Evolutionary conservation across 331 rosid species (phyloP).

Genomic region (Malus hybrid): DNA sequence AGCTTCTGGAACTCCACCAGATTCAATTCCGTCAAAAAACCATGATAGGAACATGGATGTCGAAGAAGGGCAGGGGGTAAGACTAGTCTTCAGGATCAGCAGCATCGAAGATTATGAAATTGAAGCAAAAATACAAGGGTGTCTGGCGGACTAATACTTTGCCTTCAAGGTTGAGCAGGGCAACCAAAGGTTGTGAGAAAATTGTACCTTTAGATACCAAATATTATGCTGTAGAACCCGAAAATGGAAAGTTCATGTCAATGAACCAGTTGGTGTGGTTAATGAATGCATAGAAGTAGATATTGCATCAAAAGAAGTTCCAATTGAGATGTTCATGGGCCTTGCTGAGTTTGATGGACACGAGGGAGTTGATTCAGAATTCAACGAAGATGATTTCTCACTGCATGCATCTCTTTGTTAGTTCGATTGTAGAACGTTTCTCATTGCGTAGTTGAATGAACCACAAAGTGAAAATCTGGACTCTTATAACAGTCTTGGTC

Average conservation of each 20-base stretch:
- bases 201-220: too few relatives aligned
- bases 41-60: not conserved
- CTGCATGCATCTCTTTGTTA: slow-evolving; percentile 13
- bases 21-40: not conserved
- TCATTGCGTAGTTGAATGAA: not conserved
- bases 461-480: not conserved
- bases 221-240: too few relatives aligned
- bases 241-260: too few relatives aligned
- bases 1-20: not conserved
- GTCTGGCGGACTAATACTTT: not conserved
- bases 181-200: not conserved
- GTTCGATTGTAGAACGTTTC: not conserved
- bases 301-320: too few relatives aligned
- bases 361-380: slow-evolving; percentile 38
- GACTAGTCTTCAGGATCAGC: slow-evolving; percentile 2
- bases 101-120: slow-evolving; percentile 5
- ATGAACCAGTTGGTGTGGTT: too few relatives aligned
- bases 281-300: too few relatives aligned
- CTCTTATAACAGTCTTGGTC: not conserved
- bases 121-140: not conserved
- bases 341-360: slow-evolving; percentile 50
- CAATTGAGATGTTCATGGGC: slow-evolving; percentile 23
- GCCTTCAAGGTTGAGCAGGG: slow-evolving; percentile 21
- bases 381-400: slow-evolving; percentile 14
- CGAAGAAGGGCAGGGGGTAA: slow-evolving; percentile 1